Base-by-base conservation (phyloP, 768 basidiomycete genomes). In the Kwoniella bestiolae region DNA sequence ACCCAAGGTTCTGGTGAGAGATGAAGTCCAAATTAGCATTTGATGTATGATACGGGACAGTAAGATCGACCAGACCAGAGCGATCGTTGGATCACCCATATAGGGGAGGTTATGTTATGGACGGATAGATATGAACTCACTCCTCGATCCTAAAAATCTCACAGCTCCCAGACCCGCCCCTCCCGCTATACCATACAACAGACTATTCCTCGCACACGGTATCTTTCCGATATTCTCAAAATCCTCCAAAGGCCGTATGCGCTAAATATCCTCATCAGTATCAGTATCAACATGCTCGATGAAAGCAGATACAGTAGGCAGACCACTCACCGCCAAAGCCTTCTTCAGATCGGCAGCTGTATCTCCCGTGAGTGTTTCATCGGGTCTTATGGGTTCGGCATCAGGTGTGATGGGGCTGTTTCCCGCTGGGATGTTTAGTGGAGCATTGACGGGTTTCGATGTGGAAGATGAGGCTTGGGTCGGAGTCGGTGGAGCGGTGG, bases 151-250 rank as follows among this genome's bases (percentile, higher is more conserved):
- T 8, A 80, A 49, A 51, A 70, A 80, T 11, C 73, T 56, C 1
- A 80, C 67, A 26, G 75, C 75, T 0, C 79, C 79, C 31, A 80
- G 60, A 2, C 76, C 79, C 14, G 68, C 53, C 18, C 78, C 79
- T 4, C 76, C 79, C 3, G 64, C 77, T 11, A 80, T 80, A 3
- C 79, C 79, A 62, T 74, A 77, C 12, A 80, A 59, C 57, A 80
- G 49, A 58, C 75, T 76, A 45, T 69, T 72, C 28, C 79, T 62
- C 1, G 72, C 73, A 61, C 79, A 80, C 21, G 79, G 79, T 51
- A 80, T 72, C 26, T 69, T 60, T 7, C 73, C 79, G 53, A 80
- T 76, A 53, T 79, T 72, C 65, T 71, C 53, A 12, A 80, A 65
- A 65, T 78, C 79, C 18, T 73, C 59, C 25, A 60, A 51, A 18